phyloP scores from a whole-genome alignment of 2,329 filamentous ascomycete species.

The Coniochaeta hoffmannii region DNA sequence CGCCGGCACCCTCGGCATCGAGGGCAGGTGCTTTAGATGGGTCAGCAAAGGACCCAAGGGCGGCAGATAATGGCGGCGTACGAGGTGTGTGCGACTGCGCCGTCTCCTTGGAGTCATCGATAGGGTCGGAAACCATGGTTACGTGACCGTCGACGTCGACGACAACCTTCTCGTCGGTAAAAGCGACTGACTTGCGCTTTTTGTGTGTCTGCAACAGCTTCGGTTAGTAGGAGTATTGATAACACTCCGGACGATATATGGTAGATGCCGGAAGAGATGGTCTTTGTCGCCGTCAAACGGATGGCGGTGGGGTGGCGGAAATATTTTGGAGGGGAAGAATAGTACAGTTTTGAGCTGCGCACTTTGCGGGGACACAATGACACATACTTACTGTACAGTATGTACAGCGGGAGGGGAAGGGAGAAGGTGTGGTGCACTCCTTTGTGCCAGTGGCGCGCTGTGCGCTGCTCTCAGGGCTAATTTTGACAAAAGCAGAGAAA shows the following conservation, averaged over 20 bases:
- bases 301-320: slow-evolving; percentile 1
- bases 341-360: not conserved
- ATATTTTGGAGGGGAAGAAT: slow-evolving; percentile 7
- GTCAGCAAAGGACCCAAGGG: slow-evolving; percentile 49
- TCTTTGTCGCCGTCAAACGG: not conserved
- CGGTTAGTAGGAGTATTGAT: slow-evolving; percentile 11
- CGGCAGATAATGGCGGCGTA: slow-evolving; percentile 53
- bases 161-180: slow-evolving; percentile 79
- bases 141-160: slow-evolving; percentile 87
- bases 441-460: not conserved
- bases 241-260: not conserved
- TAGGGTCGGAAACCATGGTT: slow-evolving; percentile 62
- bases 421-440: not conserved
- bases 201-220: slow-evolving; percentile 8
- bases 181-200: slow-evolving; percentile 84
- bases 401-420: not conserved
- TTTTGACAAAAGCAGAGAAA: not conserved
- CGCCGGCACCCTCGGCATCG: slow-evolving; percentile 11
- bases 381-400: too few species aligned
- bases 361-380: slow-evolving; percentile 1
- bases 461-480: slow-evolving; percentile 1
- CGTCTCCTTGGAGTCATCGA: slow-evolving; percentile 69
- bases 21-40: slow-evolving; percentile 25
- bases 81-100: slow-evolving; percentile 71
- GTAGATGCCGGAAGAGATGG: not conserved